Conservation (phyloP, 2,329 filamentous ascomycete genomes). For the Trichoderma lentiforme region DNA sequence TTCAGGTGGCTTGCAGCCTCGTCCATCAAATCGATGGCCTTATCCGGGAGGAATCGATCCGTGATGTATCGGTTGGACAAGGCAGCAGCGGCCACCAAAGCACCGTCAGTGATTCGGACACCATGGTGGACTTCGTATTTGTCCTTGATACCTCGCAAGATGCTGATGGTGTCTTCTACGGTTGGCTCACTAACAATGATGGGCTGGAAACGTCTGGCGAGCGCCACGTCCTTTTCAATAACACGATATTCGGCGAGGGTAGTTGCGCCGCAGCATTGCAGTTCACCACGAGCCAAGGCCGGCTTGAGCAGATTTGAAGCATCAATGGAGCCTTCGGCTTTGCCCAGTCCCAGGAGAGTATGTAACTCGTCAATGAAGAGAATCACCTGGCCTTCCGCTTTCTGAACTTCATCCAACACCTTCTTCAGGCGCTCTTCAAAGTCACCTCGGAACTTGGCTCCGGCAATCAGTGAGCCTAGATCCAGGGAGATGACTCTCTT, state of each 20-base stretch:
- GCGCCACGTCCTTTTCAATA: conserved; percentile 93
- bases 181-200: conserved; percentile 90
- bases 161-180: conserved; percentile 90
- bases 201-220: conserved; percentile 90
- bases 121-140: conserved; percentile 97
- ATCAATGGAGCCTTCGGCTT: conserved; percentile 94
- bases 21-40: conserved; percentile 94
- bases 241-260: conserved; percentile 87
- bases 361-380: conserved; percentile 95
- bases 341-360: conserved; percentile 84
- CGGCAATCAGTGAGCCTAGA: conserved; percentile 87
- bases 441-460: conserved; percentile 91
- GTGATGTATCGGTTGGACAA: conserved; percentile 96
- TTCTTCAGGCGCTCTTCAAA: conserved; percentile 93
- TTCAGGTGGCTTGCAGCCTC: conserved; percentile 89
- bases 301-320: conserved; percentile 94
- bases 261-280: conserved; percentile 94
- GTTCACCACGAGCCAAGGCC: conserved; percentile 83
- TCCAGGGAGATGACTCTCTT: conserved; percentile 87
- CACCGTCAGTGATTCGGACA: conserved; percentile 88
- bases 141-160: conserved; percentile 93
- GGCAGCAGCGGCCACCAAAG: conserved; percentile 85
- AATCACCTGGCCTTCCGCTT: conserved; percentile 85
- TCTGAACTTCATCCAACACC: conserved; percentile 85
- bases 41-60: conserved; percentile 92